phyloP scores from a whole-genome alignment of 2,329 filamentous ascomycete species.

The Zymoseptoria brevis region DNA sequence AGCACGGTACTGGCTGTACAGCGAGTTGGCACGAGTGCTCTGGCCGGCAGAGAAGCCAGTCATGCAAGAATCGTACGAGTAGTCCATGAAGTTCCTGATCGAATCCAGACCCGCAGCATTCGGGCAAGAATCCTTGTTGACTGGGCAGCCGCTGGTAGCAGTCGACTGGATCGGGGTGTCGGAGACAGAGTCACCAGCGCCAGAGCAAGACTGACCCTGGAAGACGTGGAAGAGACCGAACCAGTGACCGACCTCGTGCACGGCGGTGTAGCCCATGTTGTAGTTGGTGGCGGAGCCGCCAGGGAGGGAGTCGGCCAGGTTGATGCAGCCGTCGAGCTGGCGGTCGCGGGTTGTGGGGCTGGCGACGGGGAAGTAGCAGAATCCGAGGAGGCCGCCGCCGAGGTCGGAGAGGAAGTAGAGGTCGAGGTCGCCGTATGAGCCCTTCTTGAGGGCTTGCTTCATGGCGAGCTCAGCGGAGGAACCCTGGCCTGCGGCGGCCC shows the following conservation, averaged over 20 bases:
- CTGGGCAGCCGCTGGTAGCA: constrained; percentile 44
- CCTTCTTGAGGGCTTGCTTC: constrained; percentile 45
- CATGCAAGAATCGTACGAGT: constrained; percentile 14
- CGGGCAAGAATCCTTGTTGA: constrained; percentile 41
- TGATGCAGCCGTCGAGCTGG: constrained; percentile 46
- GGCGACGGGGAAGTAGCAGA: constrained; percentile 26
- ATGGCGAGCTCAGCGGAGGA: constrained; percentile 34
- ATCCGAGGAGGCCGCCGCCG: constrained; percentile 17
- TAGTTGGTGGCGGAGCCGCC: constrained; percentile 40
- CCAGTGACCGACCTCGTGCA: constrained; percentile 36
- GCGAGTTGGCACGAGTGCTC: constrained; percentile 4
- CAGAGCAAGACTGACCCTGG: constrained; percentile 34
- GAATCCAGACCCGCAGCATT: constrained; percentile 26
- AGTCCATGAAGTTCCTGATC: constrained; percentile 43
- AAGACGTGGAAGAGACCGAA: constrained; percentile 24
- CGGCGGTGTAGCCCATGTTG: constrained; percentile 35
- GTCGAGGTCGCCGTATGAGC: constrained; percentile 46
- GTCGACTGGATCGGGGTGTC: constrained; percentile 33
- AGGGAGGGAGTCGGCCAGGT: constrained; percentile 47
- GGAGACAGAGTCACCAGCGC: constrained; percentile 35
- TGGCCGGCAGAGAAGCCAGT: constrained; percentile 13
- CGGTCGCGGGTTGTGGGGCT: constrained; percentile 32
- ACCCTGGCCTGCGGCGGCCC: constrained; percentile 41
- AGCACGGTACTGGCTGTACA: constrained; percentile 12
- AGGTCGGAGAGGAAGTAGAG: constrained; percentile 51